Conservation (phyloP, 306 rosid genomes). For the Rubus parviflorus region DNA sequence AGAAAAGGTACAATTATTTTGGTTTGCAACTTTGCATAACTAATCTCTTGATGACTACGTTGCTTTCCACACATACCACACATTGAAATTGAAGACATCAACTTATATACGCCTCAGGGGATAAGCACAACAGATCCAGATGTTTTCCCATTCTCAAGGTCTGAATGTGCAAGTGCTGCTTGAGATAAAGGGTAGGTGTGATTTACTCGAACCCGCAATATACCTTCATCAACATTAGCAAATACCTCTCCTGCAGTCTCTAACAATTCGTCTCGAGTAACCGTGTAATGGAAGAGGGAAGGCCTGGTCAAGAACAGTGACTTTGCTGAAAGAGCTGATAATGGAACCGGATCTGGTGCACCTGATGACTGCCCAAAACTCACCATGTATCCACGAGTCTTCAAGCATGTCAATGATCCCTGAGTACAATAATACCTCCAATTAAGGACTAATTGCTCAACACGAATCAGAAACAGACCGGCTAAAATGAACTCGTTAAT, state of each 20-base stretch:
- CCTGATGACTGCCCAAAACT: conserved; percentile 91
- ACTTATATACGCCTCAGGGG: conserved; percentile 36
- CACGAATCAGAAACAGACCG: not conserved
- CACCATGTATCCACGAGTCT: conserved; percentile 73
- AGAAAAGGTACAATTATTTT: not conserved
- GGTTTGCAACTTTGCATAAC: too few species aligned
- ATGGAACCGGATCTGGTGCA: conserved; percentile 77
- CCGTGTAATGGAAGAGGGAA: conserved; percentile 50
- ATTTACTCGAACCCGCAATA: conserved; percentile 67
- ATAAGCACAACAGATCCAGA: conserved; percentile 79
- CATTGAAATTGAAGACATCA: not conserved
- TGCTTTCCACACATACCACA: not conserved
- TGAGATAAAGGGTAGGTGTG: conserved; percentile 77
- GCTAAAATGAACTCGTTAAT: not conserved
- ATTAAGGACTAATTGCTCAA: not conserved
- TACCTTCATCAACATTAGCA: conserved; percentile 54
- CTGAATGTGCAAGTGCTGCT: conserved; percentile 79
- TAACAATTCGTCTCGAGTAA: conserved; percentile 62
- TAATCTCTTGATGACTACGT: not conserved
- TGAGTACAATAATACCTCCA: conserved; percentile 25
- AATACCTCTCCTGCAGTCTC: conserved; percentile 73
- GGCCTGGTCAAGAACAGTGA: conserved; percentile 88
- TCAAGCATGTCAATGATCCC: conserved; percentile 85
- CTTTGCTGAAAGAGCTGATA: conserved; percentile 63
- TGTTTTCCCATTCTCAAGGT: conserved; percentile 73